Evolutionary conservation across 2,329 filamentous ascomycete species (phyloP).

Genomic region (Apiospora arundinis): DNA sequence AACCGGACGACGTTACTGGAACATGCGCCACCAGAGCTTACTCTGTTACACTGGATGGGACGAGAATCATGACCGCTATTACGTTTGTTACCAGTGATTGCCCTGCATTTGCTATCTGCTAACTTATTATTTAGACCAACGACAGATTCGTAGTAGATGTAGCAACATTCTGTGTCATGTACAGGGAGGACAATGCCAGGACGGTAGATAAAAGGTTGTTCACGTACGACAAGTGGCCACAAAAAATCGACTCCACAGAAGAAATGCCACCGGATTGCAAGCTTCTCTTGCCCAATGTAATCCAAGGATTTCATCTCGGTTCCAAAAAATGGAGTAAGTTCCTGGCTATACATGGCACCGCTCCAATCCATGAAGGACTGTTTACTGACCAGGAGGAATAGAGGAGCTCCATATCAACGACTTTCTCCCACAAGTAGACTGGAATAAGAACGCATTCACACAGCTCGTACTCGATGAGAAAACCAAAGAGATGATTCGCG

Average conservation of each 20-base stretch:
- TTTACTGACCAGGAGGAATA: neutral
- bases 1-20: neutral
- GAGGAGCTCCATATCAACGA: neutral
- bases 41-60: conserved; percentile 9
- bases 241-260: neutral
- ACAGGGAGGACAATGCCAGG: no score
- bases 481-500: conserved; percentile 19
- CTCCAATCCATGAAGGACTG: neutral
- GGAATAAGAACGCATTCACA: conserved; percentile 22
- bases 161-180: neutral
- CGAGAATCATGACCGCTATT: neutral
- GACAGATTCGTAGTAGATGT: conserved; percentile 10
- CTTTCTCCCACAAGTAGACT: neutral
- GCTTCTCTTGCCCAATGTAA: neutral
- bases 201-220: neutral
- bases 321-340: conserved; percentile 12
- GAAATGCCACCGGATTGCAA: neutral
- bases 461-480: conserved; percentile 14
- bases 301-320: neutral
- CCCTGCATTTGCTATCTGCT: neutral
- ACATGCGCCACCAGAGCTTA: neutral
- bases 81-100: neutral
- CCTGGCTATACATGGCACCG: neutral
- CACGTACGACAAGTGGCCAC: conserved; percentile 7
- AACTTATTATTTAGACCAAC: neutral